A percentile compares a stretch with the other conserved stretches of the same genome.
These are phyloP conservation scores for Calycina marina DNA, from an alignment of 2,329 filamentous ascomycete species.

Conservation along the genomic window DNA sequence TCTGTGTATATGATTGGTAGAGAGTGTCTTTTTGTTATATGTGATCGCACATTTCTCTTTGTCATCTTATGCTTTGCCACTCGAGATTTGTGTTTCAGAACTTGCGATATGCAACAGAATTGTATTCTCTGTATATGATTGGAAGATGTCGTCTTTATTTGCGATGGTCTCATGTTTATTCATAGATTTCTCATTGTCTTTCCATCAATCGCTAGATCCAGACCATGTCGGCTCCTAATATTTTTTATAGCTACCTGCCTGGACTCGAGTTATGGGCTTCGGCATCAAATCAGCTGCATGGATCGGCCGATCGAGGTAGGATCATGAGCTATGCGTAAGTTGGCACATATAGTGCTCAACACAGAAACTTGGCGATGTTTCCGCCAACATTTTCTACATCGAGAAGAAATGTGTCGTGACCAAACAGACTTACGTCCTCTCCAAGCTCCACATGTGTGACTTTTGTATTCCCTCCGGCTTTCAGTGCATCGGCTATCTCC, in stretches of 20 bases:
- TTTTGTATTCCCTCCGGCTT: slow-evolving; percentile 59
- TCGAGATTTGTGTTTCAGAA: too few relatives aligned
- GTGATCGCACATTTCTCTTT: too few relatives aligned
- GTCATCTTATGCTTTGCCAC: too few relatives aligned
- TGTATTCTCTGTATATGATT: too few relatives aligned
- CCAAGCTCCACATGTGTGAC: slow-evolving; percentile 86
- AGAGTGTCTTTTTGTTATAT: too few relatives aligned
- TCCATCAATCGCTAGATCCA: not conserved
- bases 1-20: too few relatives aligned
- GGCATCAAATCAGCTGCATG: not conserved
- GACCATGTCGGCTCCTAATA: not conserved
- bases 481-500: slow-evolving; percentile 77
- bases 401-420: slow-evolving; percentile 89
- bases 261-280: not conserved
- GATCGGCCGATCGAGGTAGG: not conserved
- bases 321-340: not conserved
- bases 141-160: too few relatives aligned
- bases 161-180: too few relatives aligned
- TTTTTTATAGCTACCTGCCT: not conserved
- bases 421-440: slow-evolving; percentile 87
- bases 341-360: too few relatives aligned
- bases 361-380: slow-evolving; percentile 64
- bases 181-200: not conserved
- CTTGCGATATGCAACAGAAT: too few relatives aligned
- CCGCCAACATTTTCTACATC: slow-evolving; percentile 88